phyloP scores from a whole-genome alignment of 495 filamentous ascomycete species.

The Xylaria longipes region DNA sequence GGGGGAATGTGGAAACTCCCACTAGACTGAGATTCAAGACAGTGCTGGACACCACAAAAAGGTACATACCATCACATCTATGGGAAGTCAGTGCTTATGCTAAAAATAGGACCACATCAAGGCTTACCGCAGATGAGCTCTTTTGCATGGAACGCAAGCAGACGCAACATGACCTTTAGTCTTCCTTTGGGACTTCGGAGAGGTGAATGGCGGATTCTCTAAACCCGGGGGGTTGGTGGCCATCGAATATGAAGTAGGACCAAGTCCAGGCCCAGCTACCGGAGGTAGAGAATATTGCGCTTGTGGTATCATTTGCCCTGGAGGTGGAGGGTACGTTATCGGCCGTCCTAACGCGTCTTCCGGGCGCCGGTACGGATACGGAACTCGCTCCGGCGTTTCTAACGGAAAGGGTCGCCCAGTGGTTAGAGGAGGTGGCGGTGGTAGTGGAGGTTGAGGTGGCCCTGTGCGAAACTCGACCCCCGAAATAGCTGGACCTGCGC shows the following conservation, averaged over 20 bases:
- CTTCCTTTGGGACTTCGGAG: constrained; percentile 75
- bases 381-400: constrained; percentile 47
- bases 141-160: constrained; percentile 96
- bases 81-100: constrained; percentile 31
- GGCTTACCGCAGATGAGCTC: constrained; percentile 78
- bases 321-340: constrained; percentile 46
- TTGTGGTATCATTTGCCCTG: constrained; percentile 36
- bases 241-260: constrained; percentile 45
- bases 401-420: constrained; percentile 41
- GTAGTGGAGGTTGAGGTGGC: constrained; percentile 38
- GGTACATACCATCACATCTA: constrained; percentile 61
- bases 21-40: constrained; percentile 4
- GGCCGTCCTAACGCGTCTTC: constrained; percentile 46
- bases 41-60: not conserved
- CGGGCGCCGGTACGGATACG: constrained; percentile 47
- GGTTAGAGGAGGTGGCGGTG: constrained; percentile 39
- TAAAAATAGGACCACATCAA: constrained; percentile 22
- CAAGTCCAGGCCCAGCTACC: constrained; percentile 35
- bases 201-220: constrained; percentile 48
- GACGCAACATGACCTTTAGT: constrained; percentile 96
- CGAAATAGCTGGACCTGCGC: constrained; percentile 47
- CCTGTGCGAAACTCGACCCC: constrained; percentile 49
- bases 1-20: not conserved
- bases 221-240: constrained; percentile 40
- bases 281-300: constrained; percentile 45